A percentile compares a stretch with the other conserved stretches of the same genome.
phyloP scores from a whole-genome alignment of 306 rosid genomes.

The Alnus rubra region DNA sequence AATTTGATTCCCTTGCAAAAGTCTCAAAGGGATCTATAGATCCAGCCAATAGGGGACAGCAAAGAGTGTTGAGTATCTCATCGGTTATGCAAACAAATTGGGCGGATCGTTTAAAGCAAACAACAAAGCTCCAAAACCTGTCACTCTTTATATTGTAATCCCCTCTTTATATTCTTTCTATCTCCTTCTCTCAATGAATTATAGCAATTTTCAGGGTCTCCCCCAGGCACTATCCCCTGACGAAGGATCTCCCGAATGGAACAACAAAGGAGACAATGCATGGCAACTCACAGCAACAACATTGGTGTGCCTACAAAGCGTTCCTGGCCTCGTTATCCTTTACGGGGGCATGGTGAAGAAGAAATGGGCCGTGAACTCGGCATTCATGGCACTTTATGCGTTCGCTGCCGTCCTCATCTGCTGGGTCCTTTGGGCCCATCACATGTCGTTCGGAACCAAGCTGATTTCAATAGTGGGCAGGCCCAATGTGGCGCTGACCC shows the following conservation, averaged over 20 bases:
- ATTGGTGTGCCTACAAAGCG: slow-evolving; percentile 64
- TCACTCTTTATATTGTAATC: slow-evolving; percentile 30
- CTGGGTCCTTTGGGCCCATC: slow-evolving; percentile 77
- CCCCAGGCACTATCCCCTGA: slow-evolving; percentile 11
- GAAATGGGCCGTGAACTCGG: slow-evolving; percentile 75
- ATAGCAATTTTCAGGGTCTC: neutral
- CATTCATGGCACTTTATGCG: slow-evolving; percentile 68
- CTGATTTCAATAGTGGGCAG: slow-evolving; percentile 31
- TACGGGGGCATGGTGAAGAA: slow-evolving; percentile 70
- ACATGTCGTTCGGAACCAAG: slow-evolving; percentile 52
- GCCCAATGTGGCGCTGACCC: slow-evolving; percentile 46
- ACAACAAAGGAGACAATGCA: slow-evolving; percentile 69
- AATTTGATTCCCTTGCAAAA: neutral
- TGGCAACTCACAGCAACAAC: slow-evolving; percentile 71
- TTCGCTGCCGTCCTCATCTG: slow-evolving; percentile 58
- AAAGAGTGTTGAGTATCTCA: slow-evolving; percentile 11
- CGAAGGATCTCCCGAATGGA: slow-evolving; percentile 46
- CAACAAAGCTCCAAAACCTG: slow-evolving; percentile 25
- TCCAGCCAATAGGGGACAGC: slow-evolving; percentile 21
- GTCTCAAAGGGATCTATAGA: slow-evolving; percentile 23
- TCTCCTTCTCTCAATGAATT: slow-evolving; percentile 26
- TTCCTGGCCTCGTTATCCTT: slow-evolving; percentile 63
- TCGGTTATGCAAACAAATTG: slow-evolving; percentile 8
- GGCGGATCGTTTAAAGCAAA: slow-evolving; percentile 41
- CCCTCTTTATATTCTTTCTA: neutral